A percentile compares a stretch with the other conserved stretches of the same genome.
These are phyloP conservation scores for Coemansia sp. DNA, from an alignment of 192 early-diverging fungal species.

Conservation along the genomic window DNA sequence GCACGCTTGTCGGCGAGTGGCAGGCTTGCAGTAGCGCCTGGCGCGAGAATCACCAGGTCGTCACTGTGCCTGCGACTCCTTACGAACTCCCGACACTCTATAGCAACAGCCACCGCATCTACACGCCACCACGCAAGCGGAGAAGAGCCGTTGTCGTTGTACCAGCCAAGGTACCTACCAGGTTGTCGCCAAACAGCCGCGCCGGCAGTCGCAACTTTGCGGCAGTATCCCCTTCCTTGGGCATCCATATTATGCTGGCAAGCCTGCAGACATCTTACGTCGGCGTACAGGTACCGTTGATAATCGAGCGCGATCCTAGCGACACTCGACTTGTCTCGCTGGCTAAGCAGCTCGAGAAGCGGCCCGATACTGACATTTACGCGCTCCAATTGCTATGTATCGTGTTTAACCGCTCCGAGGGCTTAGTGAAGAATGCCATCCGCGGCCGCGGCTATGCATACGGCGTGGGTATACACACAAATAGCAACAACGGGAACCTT, in stretches of 20 bases:
- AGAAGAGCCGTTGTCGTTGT: constrained; percentile 8
- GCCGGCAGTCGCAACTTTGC: constrained; percentile 29
- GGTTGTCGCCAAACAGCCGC: constrained; percentile 7
- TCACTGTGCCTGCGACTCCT: constrained; percentile 30
- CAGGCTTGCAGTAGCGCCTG: constrained; percentile 21
- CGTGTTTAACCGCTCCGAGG: constrained; percentile 75
- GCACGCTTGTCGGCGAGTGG: constrained; percentile 27
- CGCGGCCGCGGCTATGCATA: constrained; percentile 82
- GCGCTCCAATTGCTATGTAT: constrained; percentile 60
- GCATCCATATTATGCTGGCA: constrained; percentile 34
- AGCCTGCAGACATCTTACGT: constrained; percentile 48
- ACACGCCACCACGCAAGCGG: constrained; percentile 35
- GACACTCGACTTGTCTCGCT: constrained; percentile 9
- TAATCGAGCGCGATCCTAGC: neutral
- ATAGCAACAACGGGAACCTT: constrained; percentile 29
- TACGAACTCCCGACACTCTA: constrained; percentile 19
- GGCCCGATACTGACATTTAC: constrained; percentile 38
- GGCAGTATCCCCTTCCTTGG: constrained; percentile 23
- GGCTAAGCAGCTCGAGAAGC: constrained; percentile 30
- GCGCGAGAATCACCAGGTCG: constrained; percentile 28
- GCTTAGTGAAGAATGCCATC: constrained; percentile 81
- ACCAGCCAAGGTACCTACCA: neutral
- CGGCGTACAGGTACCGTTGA: constrained; percentile 44
- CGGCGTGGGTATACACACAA: constrained; percentile 55
- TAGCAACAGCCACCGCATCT: constrained; percentile 1